phyloP scores from a whole-genome alignment of 441 rosid genomes.

The Bruguiera hainesii region DNA sequence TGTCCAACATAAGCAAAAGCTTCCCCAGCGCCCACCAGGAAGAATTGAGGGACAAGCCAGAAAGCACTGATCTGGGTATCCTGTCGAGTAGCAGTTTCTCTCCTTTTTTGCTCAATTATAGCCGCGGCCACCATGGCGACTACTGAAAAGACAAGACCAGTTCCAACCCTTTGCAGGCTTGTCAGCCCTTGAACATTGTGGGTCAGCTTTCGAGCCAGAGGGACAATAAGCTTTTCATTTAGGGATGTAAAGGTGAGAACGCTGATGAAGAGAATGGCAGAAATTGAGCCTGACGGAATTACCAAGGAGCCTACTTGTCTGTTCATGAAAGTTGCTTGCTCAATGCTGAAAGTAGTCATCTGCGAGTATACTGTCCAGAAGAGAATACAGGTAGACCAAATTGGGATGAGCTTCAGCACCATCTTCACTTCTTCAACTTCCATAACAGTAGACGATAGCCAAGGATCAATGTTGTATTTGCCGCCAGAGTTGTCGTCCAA shows the following conservation, averaged over 20 bases:
- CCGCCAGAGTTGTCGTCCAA: constrained; percentile 24
- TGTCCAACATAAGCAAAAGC: constrained; percentile 89
- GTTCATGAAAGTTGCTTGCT: constrained; percentile 76
- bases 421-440: constrained; percentile 89
- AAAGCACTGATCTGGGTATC: constrained; percentile 48
- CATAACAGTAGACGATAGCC: constrained; percentile 64
- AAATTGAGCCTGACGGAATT: constrained; percentile 65
- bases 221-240: constrained; percentile 68
- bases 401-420: constrained; percentile 64
- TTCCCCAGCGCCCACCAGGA: constrained; percentile 85
- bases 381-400: constrained; percentile 84
- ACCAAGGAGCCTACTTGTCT: constrained; percentile 48
- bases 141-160: constrained; percentile 63
- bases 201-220: constrained; percentile 56
- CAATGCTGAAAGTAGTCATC: constrained; percentile 84
- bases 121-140: constrained; percentile 72
- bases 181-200: constrained; percentile 63
- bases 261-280: constrained; percentile 53
- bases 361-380: constrained; percentile 92
- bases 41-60: constrained; percentile 73
- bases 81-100: constrained; percentile 29
- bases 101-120: constrained; percentile 51
- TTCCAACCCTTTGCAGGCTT: constrained; percentile 76
- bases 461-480: constrained; percentile 36
- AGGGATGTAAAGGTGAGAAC: constrained; percentile 83